These are phyloP conservation scores for Debaryomycetaceae sp. DNA, from an alignment of 1,139 yeast genomes.

Conservation along the genomic window DNA sequence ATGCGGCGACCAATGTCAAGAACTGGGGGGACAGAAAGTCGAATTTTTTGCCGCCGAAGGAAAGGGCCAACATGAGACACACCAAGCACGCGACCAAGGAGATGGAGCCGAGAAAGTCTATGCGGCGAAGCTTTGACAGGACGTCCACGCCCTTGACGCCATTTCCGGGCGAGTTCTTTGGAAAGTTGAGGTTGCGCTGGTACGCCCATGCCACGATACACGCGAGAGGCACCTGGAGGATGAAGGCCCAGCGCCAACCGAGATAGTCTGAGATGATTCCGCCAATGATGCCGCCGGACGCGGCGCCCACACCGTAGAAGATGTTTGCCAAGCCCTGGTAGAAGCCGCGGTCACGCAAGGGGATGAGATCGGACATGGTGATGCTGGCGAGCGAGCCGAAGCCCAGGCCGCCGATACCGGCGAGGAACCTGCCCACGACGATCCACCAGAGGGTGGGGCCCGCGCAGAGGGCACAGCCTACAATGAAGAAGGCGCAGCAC, in stretches of 20 bases:
- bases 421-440: conserved; percentile 45
- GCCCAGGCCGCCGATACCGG: conserved; percentile 53
- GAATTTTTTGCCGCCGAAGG: conserved; percentile 54
- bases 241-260: conserved; percentile 68
- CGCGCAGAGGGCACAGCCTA: conserved; percentile 32
- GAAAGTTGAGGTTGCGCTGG: conserved; percentile 30
- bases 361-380: conserved; percentile 41
- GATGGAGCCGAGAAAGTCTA: conserved; percentile 67
- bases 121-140: conserved; percentile 37
- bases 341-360: conserved; percentile 41
- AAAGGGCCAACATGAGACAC: conserved; percentile 49
- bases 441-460: conserved; percentile 33
- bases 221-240: conserved; percentile 54
- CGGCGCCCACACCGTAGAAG: conserved; percentile 59
- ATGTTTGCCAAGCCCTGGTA: conserved; percentile 51
- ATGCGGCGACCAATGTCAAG: conserved; percentile 11
- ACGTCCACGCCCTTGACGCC: conserved; percentile 28
- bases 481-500: conserved; percentile 25
- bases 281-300: conserved; percentile 57
- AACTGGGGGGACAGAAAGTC: conserved; percentile 27
- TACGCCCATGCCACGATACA: conserved; percentile 33
- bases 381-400: conserved; percentile 40
- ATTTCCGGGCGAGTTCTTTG: conserved; percentile 38
- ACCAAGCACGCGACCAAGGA: conserved; percentile 47
- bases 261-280: conserved; percentile 59